These are phyloP conservation scores for Paramyrothecium sp. DNA, from an alignment of 2,329 filamentous ascomycete genomes.

Conservation along the genomic window DNA sequence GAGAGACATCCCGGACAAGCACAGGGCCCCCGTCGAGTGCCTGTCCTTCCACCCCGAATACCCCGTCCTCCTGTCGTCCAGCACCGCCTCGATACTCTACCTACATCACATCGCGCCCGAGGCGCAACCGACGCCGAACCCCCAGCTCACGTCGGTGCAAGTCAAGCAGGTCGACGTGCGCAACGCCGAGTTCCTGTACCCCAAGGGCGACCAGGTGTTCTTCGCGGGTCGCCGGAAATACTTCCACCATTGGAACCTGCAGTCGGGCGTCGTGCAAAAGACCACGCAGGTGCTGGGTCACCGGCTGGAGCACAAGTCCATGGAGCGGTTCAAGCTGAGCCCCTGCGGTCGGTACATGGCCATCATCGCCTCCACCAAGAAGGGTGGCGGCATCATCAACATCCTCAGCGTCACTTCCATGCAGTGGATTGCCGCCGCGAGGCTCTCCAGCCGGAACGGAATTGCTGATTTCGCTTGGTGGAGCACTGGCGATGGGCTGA, in stretches of 20 bases:
- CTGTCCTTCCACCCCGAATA: conserved; percentile 88
- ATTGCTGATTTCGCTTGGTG: conserved; percentile 94
- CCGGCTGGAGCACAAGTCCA: conserved; percentile 78
- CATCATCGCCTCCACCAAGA: conserved; percentile 73
- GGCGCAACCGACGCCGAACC: conserved; percentile 76
- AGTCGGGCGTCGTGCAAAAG: conserved; percentile 79
- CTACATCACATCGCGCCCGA: conserved; percentile 84
- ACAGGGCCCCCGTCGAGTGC: conserved; percentile 77
- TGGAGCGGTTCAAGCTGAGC: conserved; percentile 87
- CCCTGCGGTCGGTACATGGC: conserved; percentile 87
- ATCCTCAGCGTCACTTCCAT: conserved; percentile 75
- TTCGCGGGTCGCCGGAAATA: conserved; percentile 85
- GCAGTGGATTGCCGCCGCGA: conserved; percentile 83
- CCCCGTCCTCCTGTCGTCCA: conserved; percentile 86
- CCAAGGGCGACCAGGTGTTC: conserved; percentile 75
- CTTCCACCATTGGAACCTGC: conserved; percentile 92
- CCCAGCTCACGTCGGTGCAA: conserved; percentile 86
- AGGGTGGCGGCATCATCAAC: conserved; percentile 87
- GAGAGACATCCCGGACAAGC: conserved; percentile 77
- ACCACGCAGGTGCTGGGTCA: conserved; percentile 74
- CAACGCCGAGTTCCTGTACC: conserved; percentile 76
- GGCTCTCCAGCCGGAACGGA: conserved; percentile 78
- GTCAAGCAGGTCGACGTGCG: conserved; percentile 80
- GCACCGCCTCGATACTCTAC: conserved; percentile 79
- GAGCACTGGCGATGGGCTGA: conserved; percentile 77